Conservation (phyloP, 140 eudicot genomes). For the Stevia rebaudiana region DNA sequence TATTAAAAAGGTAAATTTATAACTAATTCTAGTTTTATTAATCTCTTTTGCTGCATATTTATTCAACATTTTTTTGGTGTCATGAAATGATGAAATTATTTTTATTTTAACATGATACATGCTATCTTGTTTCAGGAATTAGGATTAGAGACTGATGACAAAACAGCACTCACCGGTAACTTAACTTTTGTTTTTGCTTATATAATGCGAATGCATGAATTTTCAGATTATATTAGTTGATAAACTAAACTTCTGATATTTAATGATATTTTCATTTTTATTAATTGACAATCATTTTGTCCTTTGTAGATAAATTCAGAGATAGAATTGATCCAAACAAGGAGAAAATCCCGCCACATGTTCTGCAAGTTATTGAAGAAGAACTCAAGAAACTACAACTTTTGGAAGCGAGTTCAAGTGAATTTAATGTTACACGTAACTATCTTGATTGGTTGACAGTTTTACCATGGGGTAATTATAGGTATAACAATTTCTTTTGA, state of each 20-base stretch:
- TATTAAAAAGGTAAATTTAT: slow-evolving; percentile 69
- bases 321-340: slow-evolving; percentile 95
- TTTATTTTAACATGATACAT: slow-evolving; percentile 5
- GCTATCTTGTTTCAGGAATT: slow-evolving; percentile 56
- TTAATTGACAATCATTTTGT: slow-evolving; percentile 9
- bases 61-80: background rate
- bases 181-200: background rate
- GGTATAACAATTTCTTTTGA: slow-evolving; percentile 36
- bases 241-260: background rate
- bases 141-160: slow-evolving; percentile 94
- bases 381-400: slow-evolving; percentile 86
- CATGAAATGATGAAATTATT: background rate
- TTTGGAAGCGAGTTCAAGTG: slow-evolving; percentile 97
- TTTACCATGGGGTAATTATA: slow-evolving; percentile 94
- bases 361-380: slow-evolving; percentile 97
- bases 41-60: background rate
- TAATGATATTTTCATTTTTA: background rate
- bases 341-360: slow-evolving; percentile 87
- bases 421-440: slow-evolving; percentile 91
- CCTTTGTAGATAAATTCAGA: slow-evolving; percentile 69
- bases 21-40: slow-evolving; percentile 7
- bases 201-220: slow-evolving; percentile 1
- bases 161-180: slow-evolving; percentile 90
- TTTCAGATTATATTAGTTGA: background rate
- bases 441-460: slow-evolving; percentile 99